Conservation (phyloP, 768 basidiomycete genomes). For the Pleurotus citrinopileatus region DNA sequence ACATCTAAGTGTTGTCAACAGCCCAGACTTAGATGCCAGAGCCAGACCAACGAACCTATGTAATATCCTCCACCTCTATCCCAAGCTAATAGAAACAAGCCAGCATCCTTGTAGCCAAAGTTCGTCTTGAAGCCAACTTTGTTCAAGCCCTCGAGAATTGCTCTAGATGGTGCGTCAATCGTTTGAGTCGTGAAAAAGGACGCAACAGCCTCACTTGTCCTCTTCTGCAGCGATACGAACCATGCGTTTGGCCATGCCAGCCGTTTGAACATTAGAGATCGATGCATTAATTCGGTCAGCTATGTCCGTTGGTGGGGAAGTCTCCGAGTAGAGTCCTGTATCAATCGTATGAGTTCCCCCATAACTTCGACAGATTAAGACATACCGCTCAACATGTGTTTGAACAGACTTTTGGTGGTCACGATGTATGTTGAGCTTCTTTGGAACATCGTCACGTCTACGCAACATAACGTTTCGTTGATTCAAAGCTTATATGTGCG, state of each 20-base stretch:
- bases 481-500: neutral
- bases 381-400: slow-evolving; percentile 23
- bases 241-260: slow-evolving; percentile 22
- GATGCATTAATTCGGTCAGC: slow-evolving; percentile 50
- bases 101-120: slow-evolving; percentile 36
- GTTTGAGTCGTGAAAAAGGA: neutral
- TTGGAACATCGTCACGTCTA: slow-evolving; percentile 46
- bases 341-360: neutral
- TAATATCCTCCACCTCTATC: slow-evolving; percentile 41
- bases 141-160: slow-evolving; percentile 35
- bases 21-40: neutral
- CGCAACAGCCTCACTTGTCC: slow-evolving; percentile 29
- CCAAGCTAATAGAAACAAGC: slow-evolving; percentile 29
- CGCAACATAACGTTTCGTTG: neutral
- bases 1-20: no score
- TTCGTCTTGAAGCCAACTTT: slow-evolving; percentile 45
- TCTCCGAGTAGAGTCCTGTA: slow-evolving; percentile 42
- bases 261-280: slow-evolving; percentile 34
- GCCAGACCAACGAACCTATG: slow-evolving; percentile 31
- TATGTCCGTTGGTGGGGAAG: slow-evolving; percentile 44
- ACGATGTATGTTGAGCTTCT: slow-evolving; percentile 56
- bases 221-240: slow-evolving; percentile 25
- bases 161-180: slow-evolving; percentile 16
- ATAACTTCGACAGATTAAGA: neutral
- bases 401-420: slow-evolving; percentile 38